Base-by-base conservation (phyloP, 2,329 filamentous ascomycete genomes). In the Pseudogymnoascus destructans region DNA sequence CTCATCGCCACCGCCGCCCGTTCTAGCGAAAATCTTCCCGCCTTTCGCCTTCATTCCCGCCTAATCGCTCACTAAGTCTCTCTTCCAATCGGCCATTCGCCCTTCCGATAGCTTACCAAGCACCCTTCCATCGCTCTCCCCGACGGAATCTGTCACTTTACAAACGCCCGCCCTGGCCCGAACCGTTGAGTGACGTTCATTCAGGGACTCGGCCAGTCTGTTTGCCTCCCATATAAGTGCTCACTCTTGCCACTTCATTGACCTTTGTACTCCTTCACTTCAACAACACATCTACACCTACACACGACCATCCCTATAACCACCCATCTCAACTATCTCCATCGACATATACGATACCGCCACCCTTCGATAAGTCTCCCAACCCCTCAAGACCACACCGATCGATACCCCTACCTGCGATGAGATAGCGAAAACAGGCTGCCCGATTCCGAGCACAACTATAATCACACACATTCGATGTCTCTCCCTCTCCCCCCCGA, bases 401-500 rank as follows among this genome's bases (percentile, higher is more conserved):
- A 49, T 27, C 42, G 42, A 49, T 49, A 27, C 42, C 42, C 42
- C 42, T 13, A 25, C 42, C 42, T 49, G 42, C 42, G 42, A 49
- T 49, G 42, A 49, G 42, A 49, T 49, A 49, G 42, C 42, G 42
- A 49, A n/a, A 0, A 49, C 42, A 49, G 42, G 21, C 23, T 49
- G 42, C 42, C 42, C 42, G 42, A 49, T 49, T 49, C 3, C 42
- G 42, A 49, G 42, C 42, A 49, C 42, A 49, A 49, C 23, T 49
- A 49, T 23, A 49, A 49, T 25, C 15, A 46, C 40, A 27, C 40
- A 23, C 21, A 46, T 46, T 17, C 42, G 21, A 68, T 65, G 65
- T 61, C 59, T 59, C 62, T 61, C 40, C 62, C 61, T 32, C 63
- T 67, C 52, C 64, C 66, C 40, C 63, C 66, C 7, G 89, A 97